phyloP scores from a whole-genome alignment of 208 protist genomes.

The Sergeia podlipaevii region DNA sequence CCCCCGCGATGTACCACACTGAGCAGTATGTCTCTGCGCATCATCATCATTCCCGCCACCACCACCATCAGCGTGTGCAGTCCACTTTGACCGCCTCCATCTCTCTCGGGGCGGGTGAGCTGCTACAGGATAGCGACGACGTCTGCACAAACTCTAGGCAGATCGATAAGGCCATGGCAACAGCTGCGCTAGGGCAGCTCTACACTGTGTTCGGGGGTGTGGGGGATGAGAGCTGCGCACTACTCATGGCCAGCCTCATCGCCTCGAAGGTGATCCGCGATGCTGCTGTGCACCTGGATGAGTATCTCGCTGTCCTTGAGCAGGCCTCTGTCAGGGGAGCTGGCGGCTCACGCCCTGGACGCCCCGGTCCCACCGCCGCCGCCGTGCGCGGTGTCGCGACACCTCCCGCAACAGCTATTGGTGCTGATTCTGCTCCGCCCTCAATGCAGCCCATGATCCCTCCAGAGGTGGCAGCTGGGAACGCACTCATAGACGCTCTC shows the following conservation, averaged over 20 bases:
- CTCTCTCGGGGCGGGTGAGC: no score
- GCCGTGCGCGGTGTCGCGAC: not conserved
- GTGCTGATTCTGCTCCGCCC: not conserved
- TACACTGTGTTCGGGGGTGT: conserved; percentile 34
- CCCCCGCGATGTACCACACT: no score
- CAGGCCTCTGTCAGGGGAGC: not conserved
- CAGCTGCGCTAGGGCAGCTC: conserved; percentile 23
- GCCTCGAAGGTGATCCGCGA: conserved; percentile 42
- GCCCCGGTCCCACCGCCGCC: not conserved
- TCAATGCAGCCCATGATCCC: not conserved
- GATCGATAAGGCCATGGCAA: no score
- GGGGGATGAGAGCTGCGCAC: conserved; percentile 35
- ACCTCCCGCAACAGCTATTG: not conserved
- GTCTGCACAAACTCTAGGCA: no score
- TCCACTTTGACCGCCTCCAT: no score
- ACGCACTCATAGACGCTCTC: conserved; percentile 24
- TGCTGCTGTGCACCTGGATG: conserved; percentile 16
- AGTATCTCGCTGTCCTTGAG: conserved; percentile 14
- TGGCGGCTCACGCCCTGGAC: not conserved
- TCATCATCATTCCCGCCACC: no score
- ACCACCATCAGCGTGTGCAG: no score
- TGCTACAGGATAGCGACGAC: no score
- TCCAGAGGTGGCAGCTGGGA: conserved; percentile 12
- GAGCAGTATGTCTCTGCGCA: no score
- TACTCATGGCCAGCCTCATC: conserved; percentile 50